Evolutionary conservation across 2,329 filamentous ascomycete genomes (phyloP).

Genomic region (Orbilia quercus): DNA sequence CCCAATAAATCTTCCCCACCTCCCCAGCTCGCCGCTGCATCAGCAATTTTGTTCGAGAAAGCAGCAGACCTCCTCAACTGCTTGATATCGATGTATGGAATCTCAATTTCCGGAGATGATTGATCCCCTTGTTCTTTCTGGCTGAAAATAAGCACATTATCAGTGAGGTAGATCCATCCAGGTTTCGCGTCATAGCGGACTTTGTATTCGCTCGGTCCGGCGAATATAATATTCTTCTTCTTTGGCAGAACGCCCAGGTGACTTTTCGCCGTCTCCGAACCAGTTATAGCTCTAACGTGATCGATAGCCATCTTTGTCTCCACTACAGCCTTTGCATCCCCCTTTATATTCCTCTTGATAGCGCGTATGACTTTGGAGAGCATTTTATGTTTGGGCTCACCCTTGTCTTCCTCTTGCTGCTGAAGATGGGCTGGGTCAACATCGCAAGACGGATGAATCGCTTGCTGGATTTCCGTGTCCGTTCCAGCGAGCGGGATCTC

Average conservation of each 20-base stretch:
- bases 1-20: constrained; percentile 78
- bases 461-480: constrained; percentile 74
- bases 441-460: constrained; percentile 66
- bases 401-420: constrained; percentile 64
- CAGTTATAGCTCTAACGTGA: constrained; percentile 74
- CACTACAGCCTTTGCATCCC: constrained; percentile 73
- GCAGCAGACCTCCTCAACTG: constrained; percentile 2
- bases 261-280: constrained; percentile 73
- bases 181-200: constrained; percentile 76
- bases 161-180: constrained; percentile 77
- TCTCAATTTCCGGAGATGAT: constrained; percentile 81
- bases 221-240: constrained; percentile 64
- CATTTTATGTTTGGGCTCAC: constrained; percentile 70
- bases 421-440: constrained; percentile 67
- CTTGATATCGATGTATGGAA: constrained; percentile 62
- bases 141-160: constrained; percentile 76
- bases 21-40: constrained; percentile 82
- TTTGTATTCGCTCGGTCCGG: constrained; percentile 79
- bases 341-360: not conserved
- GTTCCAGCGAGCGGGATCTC: constrained; percentile 72
- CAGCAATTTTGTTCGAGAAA: constrained; percentile 74
- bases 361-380: constrained; percentile 73
- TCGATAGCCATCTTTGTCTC: constrained; percentile 77
- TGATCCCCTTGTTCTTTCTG: constrained; percentile 76
- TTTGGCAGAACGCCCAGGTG: constrained; percentile 75